Evolutionary conservation across 2,329 filamentous ascomycete genomes (phyloP).

Genomic region (Furcasterigmium sp.): DNA sequence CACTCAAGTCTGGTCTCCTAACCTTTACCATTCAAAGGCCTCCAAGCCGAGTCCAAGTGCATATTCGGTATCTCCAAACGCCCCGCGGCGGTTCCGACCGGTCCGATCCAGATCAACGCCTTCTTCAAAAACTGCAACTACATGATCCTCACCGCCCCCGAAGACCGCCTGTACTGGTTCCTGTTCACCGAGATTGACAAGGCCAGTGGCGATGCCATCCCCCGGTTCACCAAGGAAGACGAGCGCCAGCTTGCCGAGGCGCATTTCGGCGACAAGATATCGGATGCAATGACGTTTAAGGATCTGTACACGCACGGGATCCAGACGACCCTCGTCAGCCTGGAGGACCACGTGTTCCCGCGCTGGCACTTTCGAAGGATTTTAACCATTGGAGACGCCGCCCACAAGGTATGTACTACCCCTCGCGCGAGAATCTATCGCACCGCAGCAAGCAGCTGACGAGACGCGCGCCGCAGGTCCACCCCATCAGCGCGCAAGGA

Average conservation of each 20-base stretch:
- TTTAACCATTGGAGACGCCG: conserved; percentile 33
- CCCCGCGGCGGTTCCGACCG: neutral
- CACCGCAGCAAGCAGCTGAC: neutral
- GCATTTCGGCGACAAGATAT: conserved; percentile 14
- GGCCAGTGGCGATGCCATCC: conserved; percentile 24
- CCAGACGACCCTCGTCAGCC: conserved; percentile 17
- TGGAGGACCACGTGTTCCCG: conserved; percentile 27
- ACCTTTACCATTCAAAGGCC: conserved; percentile 1
- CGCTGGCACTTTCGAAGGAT: conserved; percentile 32
- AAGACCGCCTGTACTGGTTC: conserved; percentile 28
- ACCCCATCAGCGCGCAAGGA: conserved; percentile 17
- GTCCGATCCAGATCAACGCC: conserved; percentile 1
- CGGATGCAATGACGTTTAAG: conserved; percentile 19
- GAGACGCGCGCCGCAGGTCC: conserved; percentile 6
- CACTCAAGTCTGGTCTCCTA: no score
- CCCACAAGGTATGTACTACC: conserved; percentile 31
- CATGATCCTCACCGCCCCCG: conserved; percentile 23
- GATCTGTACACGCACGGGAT: conserved; percentile 21
- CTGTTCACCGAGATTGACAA: conserved; percentile 22
- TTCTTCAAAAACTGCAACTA: conserved; percentile 15
- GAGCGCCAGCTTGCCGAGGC: conserved; percentile 18
- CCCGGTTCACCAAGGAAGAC: conserved; percentile 24
- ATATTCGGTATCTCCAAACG: conserved; percentile 31
- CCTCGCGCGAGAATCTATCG: no score
- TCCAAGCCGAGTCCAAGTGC: conserved; percentile 16